These are phyloP conservation scores for Crithidia sp. DNA, from an alignment of 208 protist species.

Conservation along the genomic window DNA sequence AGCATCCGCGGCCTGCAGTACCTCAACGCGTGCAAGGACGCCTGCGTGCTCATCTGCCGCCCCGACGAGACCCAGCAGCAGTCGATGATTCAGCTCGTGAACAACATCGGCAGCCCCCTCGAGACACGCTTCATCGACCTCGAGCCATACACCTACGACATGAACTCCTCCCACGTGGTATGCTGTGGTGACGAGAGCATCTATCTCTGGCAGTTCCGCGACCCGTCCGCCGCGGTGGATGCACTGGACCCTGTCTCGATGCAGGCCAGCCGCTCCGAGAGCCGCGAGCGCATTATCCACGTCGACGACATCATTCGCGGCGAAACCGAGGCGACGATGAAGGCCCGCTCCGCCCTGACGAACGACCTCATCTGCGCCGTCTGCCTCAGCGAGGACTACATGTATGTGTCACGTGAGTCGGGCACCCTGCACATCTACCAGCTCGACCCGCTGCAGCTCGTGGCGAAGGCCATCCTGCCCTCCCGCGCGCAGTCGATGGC, in stretches of 20 bases:
- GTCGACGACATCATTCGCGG: conserved; percentile 90
- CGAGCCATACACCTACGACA: conserved; percentile 84
- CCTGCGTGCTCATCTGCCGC: conserved; percentile 91
- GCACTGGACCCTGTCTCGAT: conserved; percentile 83
- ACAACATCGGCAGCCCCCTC: conserved; percentile 95
- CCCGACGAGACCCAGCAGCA: conserved; percentile 53
- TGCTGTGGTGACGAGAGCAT: conserved; percentile 90
- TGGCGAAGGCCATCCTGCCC: conserved; percentile 77
- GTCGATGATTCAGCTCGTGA: conserved; percentile 93
- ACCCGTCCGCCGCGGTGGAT: conserved; percentile 76
- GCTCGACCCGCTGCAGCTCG: conserved; percentile 85
- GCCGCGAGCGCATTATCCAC: conserved; percentile 88
- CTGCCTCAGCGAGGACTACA: conserved; percentile 77
- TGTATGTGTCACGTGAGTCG: conserved; percentile 92
- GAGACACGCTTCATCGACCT: conserved; percentile 93
- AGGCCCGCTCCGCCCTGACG: conserved; percentile 74
- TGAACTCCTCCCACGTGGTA: conserved; percentile 94
- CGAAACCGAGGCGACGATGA: conserved; percentile 59
- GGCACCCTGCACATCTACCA: conserved; percentile 89
- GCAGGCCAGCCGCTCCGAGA: conserved; percentile 75
- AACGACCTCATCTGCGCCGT: conserved; percentile 93
- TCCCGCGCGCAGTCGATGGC: conserved; percentile 82
- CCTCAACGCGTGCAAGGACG: conserved; percentile 75
- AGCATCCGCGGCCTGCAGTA: conserved; percentile 87
- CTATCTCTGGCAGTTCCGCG: conserved; percentile 96